Evolutionary conservation across 345 rosid genomes (phyloP).

Genomic region (Populus tremula): DNA sequence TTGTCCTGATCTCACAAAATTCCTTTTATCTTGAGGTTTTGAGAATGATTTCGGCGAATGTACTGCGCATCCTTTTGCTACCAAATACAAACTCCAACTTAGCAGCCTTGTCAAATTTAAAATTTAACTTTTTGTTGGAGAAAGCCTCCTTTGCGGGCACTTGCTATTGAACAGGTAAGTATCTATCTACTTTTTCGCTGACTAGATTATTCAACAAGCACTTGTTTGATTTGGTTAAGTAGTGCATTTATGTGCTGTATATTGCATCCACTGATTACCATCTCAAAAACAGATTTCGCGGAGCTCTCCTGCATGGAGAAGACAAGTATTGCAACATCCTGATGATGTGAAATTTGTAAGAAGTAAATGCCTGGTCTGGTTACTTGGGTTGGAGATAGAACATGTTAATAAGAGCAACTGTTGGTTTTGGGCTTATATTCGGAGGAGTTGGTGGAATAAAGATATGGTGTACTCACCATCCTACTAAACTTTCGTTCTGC

Average conservation of each 20-base stretch:
- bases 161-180: conserved; percentile 66
- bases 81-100: conserved; percentile 58
- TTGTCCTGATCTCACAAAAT: conserved; percentile 1
- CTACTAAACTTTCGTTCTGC: conserved; percentile 22
- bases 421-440: conserved; percentile 30
- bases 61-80: conserved; percentile 54
- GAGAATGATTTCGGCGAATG: conserved; percentile 58
- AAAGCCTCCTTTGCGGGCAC: conserved; percentile 53
- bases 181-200: not conserved
- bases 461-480: conserved; percentile 22
- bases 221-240: not conserved
- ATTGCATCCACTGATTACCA: not conserved
- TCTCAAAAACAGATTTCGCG: conserved; percentile 30
- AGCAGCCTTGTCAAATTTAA: conserved; percentile 43
- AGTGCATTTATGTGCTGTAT: not conserved
- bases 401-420: conserved; percentile 33
- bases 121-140: conserved; percentile 73
- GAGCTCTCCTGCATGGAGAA: conserved; percentile 31
- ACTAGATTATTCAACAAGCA: not conserved
- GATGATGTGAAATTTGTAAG: conserved; percentile 33
- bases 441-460: conserved; percentile 34
- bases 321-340: conserved; percentile 27
- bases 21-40: conserved; percentile 36
- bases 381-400: conserved; percentile 43
- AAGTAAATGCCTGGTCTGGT: conserved; percentile 41